Evolutionary conservation across 805 yeast species (phyloP).

Genomic region (Candida corydali): DNA sequence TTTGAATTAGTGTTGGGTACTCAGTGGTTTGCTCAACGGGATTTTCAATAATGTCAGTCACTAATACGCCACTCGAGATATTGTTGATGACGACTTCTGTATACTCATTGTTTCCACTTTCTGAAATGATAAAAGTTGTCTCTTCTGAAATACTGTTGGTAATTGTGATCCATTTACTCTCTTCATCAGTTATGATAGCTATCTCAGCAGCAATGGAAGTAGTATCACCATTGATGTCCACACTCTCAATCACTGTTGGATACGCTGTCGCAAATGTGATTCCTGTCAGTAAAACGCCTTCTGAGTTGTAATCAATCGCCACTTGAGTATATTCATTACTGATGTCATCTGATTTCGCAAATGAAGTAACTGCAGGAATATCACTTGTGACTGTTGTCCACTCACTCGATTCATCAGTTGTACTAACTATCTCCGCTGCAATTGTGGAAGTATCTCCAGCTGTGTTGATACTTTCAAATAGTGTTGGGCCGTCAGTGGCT

Average conservation of each 20-base stretch:
- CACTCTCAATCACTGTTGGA: neutral
- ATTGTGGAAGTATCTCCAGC: neutral
- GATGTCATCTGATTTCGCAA: neutral
- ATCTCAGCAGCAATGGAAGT: neutral
- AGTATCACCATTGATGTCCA: neutral
- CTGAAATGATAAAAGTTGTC: neutral
- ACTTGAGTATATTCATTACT: neutral
- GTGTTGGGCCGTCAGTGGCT: conserved; percentile 7
- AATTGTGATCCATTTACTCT: neutral
- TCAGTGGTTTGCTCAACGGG: neutral
- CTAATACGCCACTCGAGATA: neutral
- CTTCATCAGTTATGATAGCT: neutral
- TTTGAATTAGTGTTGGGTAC: conserved; percentile 1
- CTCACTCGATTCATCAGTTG: neutral
- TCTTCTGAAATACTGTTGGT: neutral
- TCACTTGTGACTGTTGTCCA: neutral
- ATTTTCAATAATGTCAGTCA: neutral
- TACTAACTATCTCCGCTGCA: neutral
- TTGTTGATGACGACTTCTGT: neutral
- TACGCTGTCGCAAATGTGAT: neutral
- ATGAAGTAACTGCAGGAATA: neutral
- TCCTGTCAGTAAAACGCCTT: neutral
- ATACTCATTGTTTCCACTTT: neutral
- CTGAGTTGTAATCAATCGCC: neutral
- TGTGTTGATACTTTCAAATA: neutral